Percentiles rank a stretch among this genome's conserved stretches.
These are phyloP conservation scores for Pseudogymnoascus sp. DNA, from an alignment of 2,329 filamentous ascomycete genomes.

Conservation along the genomic window DNA sequence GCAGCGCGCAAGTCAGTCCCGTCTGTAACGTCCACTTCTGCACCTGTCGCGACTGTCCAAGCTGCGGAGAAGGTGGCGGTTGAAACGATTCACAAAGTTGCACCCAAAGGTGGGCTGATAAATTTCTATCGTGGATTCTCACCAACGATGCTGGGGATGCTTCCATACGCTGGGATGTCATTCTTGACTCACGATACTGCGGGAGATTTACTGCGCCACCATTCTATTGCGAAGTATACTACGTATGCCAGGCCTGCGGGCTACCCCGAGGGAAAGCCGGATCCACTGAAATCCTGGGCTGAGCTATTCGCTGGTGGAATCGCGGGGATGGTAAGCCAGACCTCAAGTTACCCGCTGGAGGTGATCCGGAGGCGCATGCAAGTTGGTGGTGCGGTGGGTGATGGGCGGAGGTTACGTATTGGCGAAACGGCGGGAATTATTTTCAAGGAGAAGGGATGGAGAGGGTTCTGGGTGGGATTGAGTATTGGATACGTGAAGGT, in stretches of 20 bases:
- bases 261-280: constrained; percentile 51
- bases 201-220: constrained; percentile 72
- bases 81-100: constrained; percentile 40
- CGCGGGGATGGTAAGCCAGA: constrained; percentile 84
- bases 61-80: constrained; percentile 34
- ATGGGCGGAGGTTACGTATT: constrained; percentile 72
- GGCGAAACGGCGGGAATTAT: constrained; percentile 71
- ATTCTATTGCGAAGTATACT: constrained; percentile 61
- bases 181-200: constrained; percentile 92
- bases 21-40: constrained; percentile 16
- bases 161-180: constrained; percentile 91
- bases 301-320: constrained; percentile 78
- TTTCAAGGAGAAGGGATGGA: constrained; percentile 63
- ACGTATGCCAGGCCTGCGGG: constrained; percentile 58
- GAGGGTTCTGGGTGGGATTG: constrained; percentile 86
- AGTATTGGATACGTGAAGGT: constrained; percentile 95
- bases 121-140: constrained; percentile 97
- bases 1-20: constrained; percentile 29
- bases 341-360: constrained; percentile 86
- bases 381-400: constrained; percentile 87
- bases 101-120: constrained; percentile 59
- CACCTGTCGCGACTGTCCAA: constrained; percentile 29
- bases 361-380: constrained; percentile 92
- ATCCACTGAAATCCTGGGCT: constrained; percentile 74
- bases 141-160: constrained; percentile 85